Evolutionary conservation across 257 asterid genomes (phyloP), one percentile per base, ranked within the genome.

Genomic region (Echium plantagineum): DNA sequence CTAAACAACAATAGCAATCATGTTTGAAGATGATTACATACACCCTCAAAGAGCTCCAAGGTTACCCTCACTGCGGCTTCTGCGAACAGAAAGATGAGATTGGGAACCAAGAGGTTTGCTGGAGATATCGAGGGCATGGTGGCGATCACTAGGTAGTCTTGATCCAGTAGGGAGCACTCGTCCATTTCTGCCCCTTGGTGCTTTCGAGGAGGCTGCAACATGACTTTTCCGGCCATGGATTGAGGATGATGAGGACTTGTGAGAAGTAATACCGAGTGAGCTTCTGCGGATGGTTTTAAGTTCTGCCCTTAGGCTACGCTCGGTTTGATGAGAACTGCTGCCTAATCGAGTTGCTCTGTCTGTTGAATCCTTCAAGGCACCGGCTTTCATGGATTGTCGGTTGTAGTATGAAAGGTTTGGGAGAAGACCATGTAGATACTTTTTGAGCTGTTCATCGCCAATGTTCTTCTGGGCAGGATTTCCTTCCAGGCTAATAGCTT

Each of bases 401-500:
- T 89, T 89, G 73, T 79, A 89, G 79, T 82, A 89, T 30, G 83
- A 59, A 60, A 93, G 89, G 38, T 80, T 71, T 6, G 99, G 99
- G 52, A 93, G 86, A 63, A 93, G 99, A 63, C 91, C 80, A 52
- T 69, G 88, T 63, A 93, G 80, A 56, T 79, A 73, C 61, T 84
- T 93, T 85, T 85, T 84, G 42, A 93, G 61, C 61, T 83, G 97
- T 48, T 89, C 97, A 10, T 89, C 94, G 5, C 99, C 97, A 2
- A 93, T 87, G n/a, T 86, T 93, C 77, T 84, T 93, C 78, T 84
- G 96, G 46, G 89, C 94, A 0, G 99, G 99, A 78, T 89, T 93
- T 21, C 96, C 99, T 75, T 89, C 96, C 60, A 93, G 67, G 78
- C 89, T 86, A 62, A 93, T 87, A 32, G 96, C 96, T 55, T 89